phyloP scores from a whole-genome alignment of 352 stramenopile species.

The Phytophthora macrochlamydospora region DNA sequence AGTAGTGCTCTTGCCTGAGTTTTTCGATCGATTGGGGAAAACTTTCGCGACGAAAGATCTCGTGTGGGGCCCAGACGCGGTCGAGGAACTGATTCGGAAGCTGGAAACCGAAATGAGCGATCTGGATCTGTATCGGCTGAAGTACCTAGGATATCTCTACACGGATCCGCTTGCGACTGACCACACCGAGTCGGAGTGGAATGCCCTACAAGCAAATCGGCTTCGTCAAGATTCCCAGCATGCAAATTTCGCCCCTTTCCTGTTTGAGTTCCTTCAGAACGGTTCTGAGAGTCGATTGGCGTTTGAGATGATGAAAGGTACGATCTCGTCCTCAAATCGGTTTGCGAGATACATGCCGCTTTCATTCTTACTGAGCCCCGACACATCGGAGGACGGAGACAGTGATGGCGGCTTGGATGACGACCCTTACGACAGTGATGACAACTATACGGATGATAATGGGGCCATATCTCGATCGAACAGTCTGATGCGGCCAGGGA shows the following conservation, averaged over 20 bases:
- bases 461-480: conserved; percentile 44
- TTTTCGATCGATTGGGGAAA: conserved; percentile 85
- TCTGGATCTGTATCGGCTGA: conserved; percentile 79
- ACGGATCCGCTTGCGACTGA: conserved; percentile 77
- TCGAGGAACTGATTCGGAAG: conserved; percentile 79
- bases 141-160: conserved; percentile 84
- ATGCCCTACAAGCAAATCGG: conserved; percentile 29
- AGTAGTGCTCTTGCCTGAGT: conserved; percentile 84
- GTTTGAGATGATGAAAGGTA: conserved; percentile 74
- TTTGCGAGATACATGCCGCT: conserved; percentile 82
- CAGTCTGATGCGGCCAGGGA: conserved; percentile 38
- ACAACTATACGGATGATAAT: conserved; percentile 78
- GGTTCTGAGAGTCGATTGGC: conserved; percentile 65
- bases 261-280: conserved; percentile 79
- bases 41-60: conserved; percentile 81
- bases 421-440: conserved; percentile 72
- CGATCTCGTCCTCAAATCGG: conserved; percentile 79
- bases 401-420: conserved; percentile 67
- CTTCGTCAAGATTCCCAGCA: conserved; percentile 40
- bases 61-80: conserved; percentile 71
- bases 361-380: conserved; percentile 77
- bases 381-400: conserved; percentile 69
- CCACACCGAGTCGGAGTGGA: conserved; percentile 53
- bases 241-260: conserved; percentile 63
- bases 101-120: conserved; percentile 74